A percentile compares a stretch with the other conserved stretches of the same genome.
Evolutionary conservation across 192 early-diverging fungal species (phyloP).

Genomic region (Entophlyctis helioformis): DNA sequence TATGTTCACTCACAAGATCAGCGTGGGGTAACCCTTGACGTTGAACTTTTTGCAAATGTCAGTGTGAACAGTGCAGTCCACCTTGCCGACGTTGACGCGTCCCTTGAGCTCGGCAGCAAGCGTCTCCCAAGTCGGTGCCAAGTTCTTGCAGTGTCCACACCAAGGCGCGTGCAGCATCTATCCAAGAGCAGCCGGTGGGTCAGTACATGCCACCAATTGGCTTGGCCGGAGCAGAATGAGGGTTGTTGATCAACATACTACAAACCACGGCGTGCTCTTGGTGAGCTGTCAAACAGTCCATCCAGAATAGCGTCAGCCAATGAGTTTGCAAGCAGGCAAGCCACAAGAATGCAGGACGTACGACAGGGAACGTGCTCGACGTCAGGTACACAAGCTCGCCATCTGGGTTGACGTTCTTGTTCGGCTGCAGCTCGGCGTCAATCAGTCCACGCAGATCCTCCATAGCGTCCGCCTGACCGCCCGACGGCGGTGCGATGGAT

Average conservation of each 20-base stretch:
- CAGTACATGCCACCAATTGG: too few species aligned
- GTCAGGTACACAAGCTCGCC: constrained; percentile 50
- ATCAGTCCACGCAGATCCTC: too few species aligned
- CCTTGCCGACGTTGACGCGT: constrained; percentile 67
- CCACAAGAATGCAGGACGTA: too few species aligned
- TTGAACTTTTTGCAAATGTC: constrained; percentile 50
- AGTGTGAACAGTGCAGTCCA: constrained; percentile 67
- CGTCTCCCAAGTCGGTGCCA: constrained; percentile 69
- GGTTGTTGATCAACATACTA: constrained; percentile 25
- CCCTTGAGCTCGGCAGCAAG: constrained; percentile 50
- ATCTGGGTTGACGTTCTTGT: constrained; percentile 28
- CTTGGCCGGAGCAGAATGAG: too few species aligned
- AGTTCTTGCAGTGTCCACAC: constrained; percentile 77
- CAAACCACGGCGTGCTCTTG: constrained; percentile 62
- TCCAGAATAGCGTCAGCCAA: too few species aligned
- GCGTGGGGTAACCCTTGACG: constrained; percentile 77
- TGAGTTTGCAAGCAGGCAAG: too few species aligned
- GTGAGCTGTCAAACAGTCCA: too few species aligned
- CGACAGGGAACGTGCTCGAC: constrained; percentile 29
- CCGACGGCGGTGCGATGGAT: too few species aligned
- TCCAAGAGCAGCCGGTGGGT: neutral
- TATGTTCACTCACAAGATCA: constrained; percentile 51
- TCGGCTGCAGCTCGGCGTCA: too few species aligned
- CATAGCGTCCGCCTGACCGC: too few species aligned
- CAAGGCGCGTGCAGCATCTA: constrained; percentile 76